phyloP scores from a whole-genome alignment of 371 early-diverging fungal species.

The Cokeromyces recurvatus region DNA sequence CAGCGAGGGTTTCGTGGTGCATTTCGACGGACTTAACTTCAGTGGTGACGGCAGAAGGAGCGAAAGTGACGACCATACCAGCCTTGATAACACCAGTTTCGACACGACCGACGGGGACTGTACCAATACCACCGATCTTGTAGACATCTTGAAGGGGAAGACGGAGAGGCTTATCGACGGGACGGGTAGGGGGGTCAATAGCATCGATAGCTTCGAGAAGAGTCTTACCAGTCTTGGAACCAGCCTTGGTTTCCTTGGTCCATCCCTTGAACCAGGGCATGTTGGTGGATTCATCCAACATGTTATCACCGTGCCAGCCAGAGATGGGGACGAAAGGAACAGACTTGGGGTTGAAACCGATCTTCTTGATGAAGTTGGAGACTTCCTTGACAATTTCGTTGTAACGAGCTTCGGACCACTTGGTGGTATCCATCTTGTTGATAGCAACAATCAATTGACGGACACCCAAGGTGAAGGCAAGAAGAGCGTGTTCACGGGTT shows the following conservation, averaged over 20 bases:
- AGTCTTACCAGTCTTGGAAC: slow-evolving; percentile 83
- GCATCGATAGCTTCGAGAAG: slow-evolving; percentile 92
- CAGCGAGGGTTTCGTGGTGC: slow-evolving; percentile 92
- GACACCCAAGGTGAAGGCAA: slow-evolving; percentile 96
- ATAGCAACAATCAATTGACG: slow-evolving; percentile 95
- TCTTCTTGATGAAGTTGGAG: slow-evolving; percentile 91
- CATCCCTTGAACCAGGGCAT: slow-evolving; percentile 97
- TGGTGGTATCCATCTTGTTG: slow-evolving; percentile 99
- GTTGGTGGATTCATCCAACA: slow-evolving; percentile 87
- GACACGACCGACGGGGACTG: slow-evolving; percentile 96
- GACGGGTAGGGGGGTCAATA: slow-evolving; percentile 90
- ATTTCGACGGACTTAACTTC: slow-evolving; percentile 98
- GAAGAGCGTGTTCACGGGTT: slow-evolving; percentile 99
- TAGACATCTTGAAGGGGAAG: slow-evolving; percentile 96
- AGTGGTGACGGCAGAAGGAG: slow-evolving; percentile 84
- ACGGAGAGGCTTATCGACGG: slow-evolving; percentile 94
- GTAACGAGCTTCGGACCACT: slow-evolving; percentile 92
- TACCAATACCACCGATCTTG: slow-evolving; percentile 98
- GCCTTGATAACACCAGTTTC: slow-evolving; percentile 92
- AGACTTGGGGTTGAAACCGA: slow-evolving; percentile 87
- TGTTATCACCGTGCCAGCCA: slow-evolving; percentile 97
- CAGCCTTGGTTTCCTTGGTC: slow-evolving; percentile 84
- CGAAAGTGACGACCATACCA: slow-evolving; percentile 91
- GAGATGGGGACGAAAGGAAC: slow-evolving; percentile 96
- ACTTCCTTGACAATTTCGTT: slow-evolving; percentile 92